Percentiles rank a stretch among this genome's conserved stretches.
phyloP scores from a whole-genome alignment of 23 red algal species.

The Gracilaria gracilis region DNA sequence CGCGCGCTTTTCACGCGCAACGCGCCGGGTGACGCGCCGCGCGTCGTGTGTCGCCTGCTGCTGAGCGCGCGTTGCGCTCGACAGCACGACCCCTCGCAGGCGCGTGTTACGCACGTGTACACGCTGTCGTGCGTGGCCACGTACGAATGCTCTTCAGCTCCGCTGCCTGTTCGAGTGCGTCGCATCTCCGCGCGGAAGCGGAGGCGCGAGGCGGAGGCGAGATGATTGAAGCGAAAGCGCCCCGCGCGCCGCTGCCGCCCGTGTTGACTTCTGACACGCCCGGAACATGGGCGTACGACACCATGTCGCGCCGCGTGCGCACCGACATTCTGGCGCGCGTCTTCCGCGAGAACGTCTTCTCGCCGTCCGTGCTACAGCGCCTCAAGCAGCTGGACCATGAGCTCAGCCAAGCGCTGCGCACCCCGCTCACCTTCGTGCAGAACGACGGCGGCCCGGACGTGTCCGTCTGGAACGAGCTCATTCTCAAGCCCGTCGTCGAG shows the following conservation, averaged over 20 bases:
- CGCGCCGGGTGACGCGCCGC: background rate
- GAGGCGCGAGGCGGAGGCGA: no score
- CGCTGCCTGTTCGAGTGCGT: no score
- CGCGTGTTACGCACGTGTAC: no score
- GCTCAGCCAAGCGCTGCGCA: conserved; percentile 58
- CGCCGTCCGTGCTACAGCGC: conserved; percentile 9
- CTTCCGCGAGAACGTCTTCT: conserved; percentile 89
- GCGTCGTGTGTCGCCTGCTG: background rate
- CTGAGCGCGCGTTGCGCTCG: background rate
- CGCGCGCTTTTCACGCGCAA: background rate
- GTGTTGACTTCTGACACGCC: conserved; percentile 70
- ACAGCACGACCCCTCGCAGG: background rate
- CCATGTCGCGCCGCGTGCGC: conserved; percentile 87
- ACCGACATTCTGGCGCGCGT: conserved; percentile 89
- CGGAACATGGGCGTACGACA: conserved; percentile 97
- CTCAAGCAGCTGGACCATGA: conserved; percentile 66
- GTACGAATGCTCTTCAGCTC: no score
- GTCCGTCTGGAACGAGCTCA: conserved; percentile 70
- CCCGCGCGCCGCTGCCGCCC: conserved; percentile 80
- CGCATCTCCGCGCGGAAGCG: no score
- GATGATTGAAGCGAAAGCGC: no score
- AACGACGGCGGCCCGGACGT: conserved; percentile 76
- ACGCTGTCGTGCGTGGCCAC: no score
- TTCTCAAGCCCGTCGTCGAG: conserved; percentile 62
- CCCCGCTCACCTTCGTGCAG: conserved; percentile 56